These are phyloP conservation scores for Trichoderma sp. DNA, from an alignment of 2,329 filamentous ascomycete genomes.

Conservation along the genomic window DNA sequence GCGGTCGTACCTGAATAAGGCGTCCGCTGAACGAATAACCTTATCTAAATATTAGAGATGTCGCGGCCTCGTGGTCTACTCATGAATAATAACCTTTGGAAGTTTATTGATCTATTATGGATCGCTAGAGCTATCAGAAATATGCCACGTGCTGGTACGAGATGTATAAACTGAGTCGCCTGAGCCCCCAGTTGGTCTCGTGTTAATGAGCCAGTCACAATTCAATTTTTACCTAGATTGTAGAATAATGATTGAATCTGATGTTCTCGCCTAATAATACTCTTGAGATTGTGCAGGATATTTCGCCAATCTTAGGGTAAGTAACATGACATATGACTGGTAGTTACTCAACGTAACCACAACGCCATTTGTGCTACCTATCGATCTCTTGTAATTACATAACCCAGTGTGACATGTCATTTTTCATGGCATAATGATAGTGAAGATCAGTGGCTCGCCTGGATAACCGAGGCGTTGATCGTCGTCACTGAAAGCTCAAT, in stretches of 20 bases:
- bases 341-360: not conserved
- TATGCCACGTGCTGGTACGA: not conserved
- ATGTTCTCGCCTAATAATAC: not conserved
- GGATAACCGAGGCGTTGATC: not conserved
- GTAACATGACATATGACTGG: not conserved
- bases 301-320: not conserved
- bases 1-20: not conserved
- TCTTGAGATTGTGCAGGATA: not conserved
- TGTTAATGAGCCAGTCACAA: rapidly evolving
- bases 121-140: no score
- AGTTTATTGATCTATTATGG: no score
- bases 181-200: rapidly evolving
- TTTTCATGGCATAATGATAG: not conserved
- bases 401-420: not conserved
- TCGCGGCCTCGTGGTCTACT: not conserved
- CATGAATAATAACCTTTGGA: not conserved
- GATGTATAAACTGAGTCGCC: not conserved
- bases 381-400: not conserved
- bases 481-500: not conserved
- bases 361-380: not conserved
- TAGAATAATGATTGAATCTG: not conserved
- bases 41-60: not conserved
- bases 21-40: not conserved
- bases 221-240: not conserved
- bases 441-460: not conserved